Evolutionary conservation across 345 rosid species (phyloP).

Genomic region (Camelina neglecta): DNA sequence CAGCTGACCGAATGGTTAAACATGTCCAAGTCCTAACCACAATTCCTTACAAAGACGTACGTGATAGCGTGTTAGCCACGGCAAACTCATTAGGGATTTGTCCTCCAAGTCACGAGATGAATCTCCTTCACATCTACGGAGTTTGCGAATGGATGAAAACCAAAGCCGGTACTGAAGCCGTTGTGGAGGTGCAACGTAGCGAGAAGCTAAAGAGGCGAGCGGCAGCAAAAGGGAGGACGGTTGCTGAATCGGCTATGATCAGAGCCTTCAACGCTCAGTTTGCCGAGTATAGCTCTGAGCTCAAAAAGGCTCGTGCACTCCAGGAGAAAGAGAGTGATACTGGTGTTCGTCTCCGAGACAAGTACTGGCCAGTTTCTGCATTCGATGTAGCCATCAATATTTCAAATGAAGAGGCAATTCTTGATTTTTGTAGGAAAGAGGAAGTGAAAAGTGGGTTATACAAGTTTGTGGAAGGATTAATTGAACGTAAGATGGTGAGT

Average conservation of each 20-base stretch:
- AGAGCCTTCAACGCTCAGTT: conserved; percentile 24
- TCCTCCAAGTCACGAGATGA: conserved; percentile 16
- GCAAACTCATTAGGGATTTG: conserved; percentile 16
- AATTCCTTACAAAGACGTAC: conserved; percentile 33
- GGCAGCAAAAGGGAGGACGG: conserved; percentile 2
- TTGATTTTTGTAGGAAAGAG: conserved; percentile 28
- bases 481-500: conserved; percentile 7
- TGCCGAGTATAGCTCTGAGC: conserved; percentile 13
- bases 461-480: conserved; percentile 22
- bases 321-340: neutral
- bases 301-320: neutral
- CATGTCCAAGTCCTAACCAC: conserved; percentile 29
- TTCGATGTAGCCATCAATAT: neutral
- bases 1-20: neutral
- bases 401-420: conserved; percentile 1
- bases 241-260: conserved; percentile 25
- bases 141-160: conserved; percentile 34
- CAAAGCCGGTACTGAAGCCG: conserved; percentile 9
- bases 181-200: conserved; percentile 21
- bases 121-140: conserved; percentile 11
- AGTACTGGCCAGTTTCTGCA: conserved; percentile 27
- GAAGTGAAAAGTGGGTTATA: conserved; percentile 6
- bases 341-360: neutral
- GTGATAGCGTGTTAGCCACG: conserved; percentile 17
- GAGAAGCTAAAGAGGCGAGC: conserved; percentile 27